Conservation (phyloP, 345 rosid genomes). For the Populus pruinosa region DNA sequence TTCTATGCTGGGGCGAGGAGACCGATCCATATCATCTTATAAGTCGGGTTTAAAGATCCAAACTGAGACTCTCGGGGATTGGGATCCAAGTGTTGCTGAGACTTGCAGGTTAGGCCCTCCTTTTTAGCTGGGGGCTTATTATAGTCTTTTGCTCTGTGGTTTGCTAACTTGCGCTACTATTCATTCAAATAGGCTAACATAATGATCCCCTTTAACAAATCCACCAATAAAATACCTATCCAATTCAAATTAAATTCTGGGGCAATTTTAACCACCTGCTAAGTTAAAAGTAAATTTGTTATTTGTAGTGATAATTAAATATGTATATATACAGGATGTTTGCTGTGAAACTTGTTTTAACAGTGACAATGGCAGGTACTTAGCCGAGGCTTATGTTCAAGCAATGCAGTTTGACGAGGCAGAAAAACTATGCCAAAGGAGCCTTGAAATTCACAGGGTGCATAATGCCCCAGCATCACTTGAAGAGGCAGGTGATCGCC, state of each 20-base stretch:
- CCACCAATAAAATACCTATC: background rate
- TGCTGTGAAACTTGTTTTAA: background rate
- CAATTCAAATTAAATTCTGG: background rate
- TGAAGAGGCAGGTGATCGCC: conserved; percentile 91
- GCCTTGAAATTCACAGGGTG: conserved; percentile 81
- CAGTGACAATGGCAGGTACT: conserved; percentile 54
- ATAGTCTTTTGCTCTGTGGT: background rate
- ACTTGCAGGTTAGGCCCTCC: conserved; percentile 33
- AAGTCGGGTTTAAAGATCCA: conserved; percentile 44
- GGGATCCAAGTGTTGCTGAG: conserved; percentile 43
- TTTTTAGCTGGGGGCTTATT: background rate
- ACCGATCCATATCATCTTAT: conserved; percentile 41
- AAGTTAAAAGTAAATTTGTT: background rate
- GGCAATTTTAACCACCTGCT: background rate
- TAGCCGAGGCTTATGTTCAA: conserved; percentile 92
- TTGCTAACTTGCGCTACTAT: background rate
- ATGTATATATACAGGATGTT: background rate
- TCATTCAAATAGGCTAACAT: background rate
- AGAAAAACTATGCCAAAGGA: conserved; percentile 75
- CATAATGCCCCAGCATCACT: conserved; percentile 84
- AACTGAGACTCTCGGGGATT: conserved; percentile 39
- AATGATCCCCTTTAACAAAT: background rate
- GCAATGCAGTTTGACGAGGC: conserved; percentile 98
- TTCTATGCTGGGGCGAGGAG: conserved; percentile 42
- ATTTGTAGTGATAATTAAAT: background rate